A percentile compares a stretch with the other conserved stretches of the same genome.
Evolutionary conservation across 75 land plant genomes (phyloP).

Genomic region (Sequoiadendron giganteum): DNA sequence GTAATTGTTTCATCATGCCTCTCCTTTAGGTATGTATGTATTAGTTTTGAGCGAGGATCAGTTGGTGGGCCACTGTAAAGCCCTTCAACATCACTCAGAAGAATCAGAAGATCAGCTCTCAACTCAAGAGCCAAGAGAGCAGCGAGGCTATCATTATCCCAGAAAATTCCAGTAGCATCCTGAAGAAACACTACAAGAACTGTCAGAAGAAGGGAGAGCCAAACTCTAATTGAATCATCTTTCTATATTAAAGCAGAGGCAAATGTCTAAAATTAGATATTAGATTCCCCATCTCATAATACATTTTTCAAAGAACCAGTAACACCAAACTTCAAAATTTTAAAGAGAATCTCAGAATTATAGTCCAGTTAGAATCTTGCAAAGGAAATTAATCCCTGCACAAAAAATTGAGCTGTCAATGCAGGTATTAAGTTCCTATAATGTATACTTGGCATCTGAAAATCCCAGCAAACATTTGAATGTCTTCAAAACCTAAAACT

Average conservation of each 20-base stretch:
- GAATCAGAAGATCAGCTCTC: constrained; percentile 86
- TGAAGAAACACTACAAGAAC: constrained; percentile 23
- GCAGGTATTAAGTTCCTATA: background rate
- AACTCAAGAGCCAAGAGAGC: constrained; percentile 89
- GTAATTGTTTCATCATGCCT: constrained; percentile 81
- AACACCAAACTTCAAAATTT: background rate
- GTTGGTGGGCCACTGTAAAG: constrained; percentile 95
- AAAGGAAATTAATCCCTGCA: background rate
- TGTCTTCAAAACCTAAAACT: background rate
- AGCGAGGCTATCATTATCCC: constrained; percentile 98
- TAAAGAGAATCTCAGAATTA: background rate
- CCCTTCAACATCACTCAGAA: constrained; percentile 98
- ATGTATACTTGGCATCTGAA: background rate
- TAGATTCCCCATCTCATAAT: background rate
- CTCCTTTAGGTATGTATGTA: constrained; percentile 78
- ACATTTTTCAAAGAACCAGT: background rate
- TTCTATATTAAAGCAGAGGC: background rate
- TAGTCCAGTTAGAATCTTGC: background rate
- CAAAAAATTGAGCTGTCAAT: background rate
- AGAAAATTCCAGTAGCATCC: constrained; percentile 98
- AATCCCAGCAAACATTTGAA: background rate
- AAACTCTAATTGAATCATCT: background rate
- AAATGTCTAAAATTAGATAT: background rate
- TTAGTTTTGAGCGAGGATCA: constrained; percentile 87
- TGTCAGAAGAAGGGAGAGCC: background rate